phyloP scores from a whole-genome alignment of 108 stramenopile genomes.

The Chaetoceros muelleri region DNA sequence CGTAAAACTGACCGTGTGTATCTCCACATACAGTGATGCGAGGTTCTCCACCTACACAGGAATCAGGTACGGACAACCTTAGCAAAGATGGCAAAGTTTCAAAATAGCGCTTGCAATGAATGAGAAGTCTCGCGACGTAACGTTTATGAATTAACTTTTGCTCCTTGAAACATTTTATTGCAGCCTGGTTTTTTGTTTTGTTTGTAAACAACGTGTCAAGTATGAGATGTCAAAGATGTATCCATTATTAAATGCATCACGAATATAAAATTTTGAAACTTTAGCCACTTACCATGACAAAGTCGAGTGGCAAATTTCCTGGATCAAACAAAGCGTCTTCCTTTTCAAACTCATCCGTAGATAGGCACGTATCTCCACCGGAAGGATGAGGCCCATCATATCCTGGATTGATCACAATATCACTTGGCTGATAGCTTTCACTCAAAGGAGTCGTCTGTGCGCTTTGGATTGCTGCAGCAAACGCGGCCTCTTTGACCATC shows the following conservation, averaged over 20 bases:
- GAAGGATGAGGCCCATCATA: slow-evolving; percentile 91
- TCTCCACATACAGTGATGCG: slow-evolving; percentile 90
- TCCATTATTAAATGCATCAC: too few species aligned
- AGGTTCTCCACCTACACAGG: slow-evolving; percentile 13
- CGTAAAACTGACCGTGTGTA: slow-evolving; percentile 99
- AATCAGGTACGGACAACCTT: slow-evolving; percentile 64
- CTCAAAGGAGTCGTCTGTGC: slow-evolving; percentile 73
- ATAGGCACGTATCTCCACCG: slow-evolving; percentile 24
- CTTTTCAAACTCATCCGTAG: slow-evolving; percentile 29
- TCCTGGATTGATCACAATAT: slow-evolving; percentile 37
- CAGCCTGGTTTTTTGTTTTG: slow-evolving; percentile 34
- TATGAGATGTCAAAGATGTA: slow-evolving; percentile 1
- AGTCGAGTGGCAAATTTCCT: slow-evolving; percentile 78
- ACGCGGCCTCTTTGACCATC: slow-evolving; percentile 78
- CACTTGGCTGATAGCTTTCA: slow-evolving; percentile 49
- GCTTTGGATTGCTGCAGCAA: slow-evolving; percentile 83
- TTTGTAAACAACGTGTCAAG: not conserved
- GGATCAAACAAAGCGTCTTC: slow-evolving; percentile 58
- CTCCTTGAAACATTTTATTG: slow-evolving; percentile 74
- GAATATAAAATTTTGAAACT: not conserved
- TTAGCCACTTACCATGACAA: slow-evolving; percentile 61
- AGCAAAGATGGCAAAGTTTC: slow-evolving; percentile 47
- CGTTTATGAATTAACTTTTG: slow-evolving; percentile 94
- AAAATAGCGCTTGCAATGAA: slow-evolving; percentile 56
- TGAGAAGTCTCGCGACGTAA: slow-evolving; percentile 73